A percentile compares a stretch with the other conserved stretches of the same genome.
phyloP scores from a whole-genome alignment of 805 yeast genomes.

The Candida krabiensis region DNA sequence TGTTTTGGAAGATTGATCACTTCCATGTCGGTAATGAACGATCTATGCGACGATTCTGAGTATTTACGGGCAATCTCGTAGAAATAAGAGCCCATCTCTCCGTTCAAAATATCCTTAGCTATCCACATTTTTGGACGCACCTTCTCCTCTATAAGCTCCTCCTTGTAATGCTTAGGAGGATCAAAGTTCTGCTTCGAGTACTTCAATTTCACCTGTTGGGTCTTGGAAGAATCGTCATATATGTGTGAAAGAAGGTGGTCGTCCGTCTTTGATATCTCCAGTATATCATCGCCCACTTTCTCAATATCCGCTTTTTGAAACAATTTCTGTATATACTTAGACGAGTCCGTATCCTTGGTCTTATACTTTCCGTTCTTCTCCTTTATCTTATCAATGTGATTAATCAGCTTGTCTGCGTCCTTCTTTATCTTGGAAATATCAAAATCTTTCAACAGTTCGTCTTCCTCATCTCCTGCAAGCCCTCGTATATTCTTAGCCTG shows the following conservation, averaged over 20 bases:
- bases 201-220: constrained; percentile 14
- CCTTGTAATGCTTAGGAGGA: constrained; percentile 14
- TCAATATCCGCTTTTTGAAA: constrained; percentile 17
- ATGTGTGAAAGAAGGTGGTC: constrained; percentile 7
- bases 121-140: constrained; percentile 9
- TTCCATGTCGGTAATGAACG: constrained; percentile 47
- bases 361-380: constrained; percentile 8
- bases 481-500: constrained; percentile 1
- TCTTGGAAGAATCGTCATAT: constrained; percentile 17
- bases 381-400: constrained; percentile 37
- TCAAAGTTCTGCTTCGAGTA: constrained; percentile 15
- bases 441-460: constrained; percentile 27
- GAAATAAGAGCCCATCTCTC: constrained; percentile 45
- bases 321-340: constrained; percentile 20
- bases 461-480: constrained; percentile 8
- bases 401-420: constrained; percentile 33
- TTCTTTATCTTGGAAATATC: constrained; percentile 28
- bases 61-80: constrained; percentile 50
- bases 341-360: constrained; percentile 10
- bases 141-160: constrained; percentile 6
- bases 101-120: constrained; percentile 33
- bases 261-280: constrained; percentile 5
- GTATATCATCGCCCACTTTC: constrained; percentile 10
- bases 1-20: constrained; percentile 46
- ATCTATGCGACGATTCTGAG: constrained; percentile 37